Conservation (phyloP, 441 rosid genomes). For the Croton setiger region DNA sequence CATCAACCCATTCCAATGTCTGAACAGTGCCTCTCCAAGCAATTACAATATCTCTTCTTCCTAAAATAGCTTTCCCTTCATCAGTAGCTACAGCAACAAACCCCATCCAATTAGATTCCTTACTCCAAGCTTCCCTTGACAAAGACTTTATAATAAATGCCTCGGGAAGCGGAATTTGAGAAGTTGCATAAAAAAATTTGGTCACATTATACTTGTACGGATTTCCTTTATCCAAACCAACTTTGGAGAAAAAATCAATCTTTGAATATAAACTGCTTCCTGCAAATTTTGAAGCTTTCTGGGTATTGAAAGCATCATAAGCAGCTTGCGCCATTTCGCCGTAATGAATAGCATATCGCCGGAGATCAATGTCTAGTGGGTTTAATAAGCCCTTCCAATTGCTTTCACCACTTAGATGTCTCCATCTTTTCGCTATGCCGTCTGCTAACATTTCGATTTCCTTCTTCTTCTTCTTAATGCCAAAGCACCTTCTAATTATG, state of each 20-base stretch:
- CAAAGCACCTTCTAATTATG: conserved; percentile 21
- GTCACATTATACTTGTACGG: conserved; percentile 66
- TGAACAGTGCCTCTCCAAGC: conserved; percentile 82
- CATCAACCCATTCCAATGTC: conserved; percentile 72
- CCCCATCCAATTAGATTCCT: conserved; percentile 89
- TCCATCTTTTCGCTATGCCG: conserved; percentile 54
- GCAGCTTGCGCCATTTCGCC: conserved; percentile 90
- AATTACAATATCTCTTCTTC: conserved; percentile 83
- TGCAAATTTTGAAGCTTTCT: conserved; percentile 52
- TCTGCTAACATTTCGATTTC: not conserved
- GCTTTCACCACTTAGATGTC: conserved; percentile 54
- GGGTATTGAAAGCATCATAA: conserved; percentile 59
- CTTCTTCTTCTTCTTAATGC: conserved; percentile 24
- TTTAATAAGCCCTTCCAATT: conserved; percentile 58
- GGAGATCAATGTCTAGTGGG: conserved; percentile 75
- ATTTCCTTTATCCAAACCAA: conserved; percentile 49
- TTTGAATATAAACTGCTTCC: conserved; percentile 61
- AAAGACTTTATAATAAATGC: conserved; percentile 53
- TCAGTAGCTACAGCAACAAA: conserved; percentile 82
- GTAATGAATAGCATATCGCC: conserved; percentile 58
- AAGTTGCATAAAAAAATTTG: conserved; percentile 71
- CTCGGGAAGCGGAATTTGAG: conserved; percentile 56
- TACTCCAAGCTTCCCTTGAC: conserved; percentile 83
- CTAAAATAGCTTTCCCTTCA: conserved; percentile 52
- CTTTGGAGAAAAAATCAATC: conserved; percentile 55